These are phyloP conservation scores for Metschnikowia drakensbergensis DNA, from an alignment of 805 yeast species.

Conservation along the genomic window DNA sequence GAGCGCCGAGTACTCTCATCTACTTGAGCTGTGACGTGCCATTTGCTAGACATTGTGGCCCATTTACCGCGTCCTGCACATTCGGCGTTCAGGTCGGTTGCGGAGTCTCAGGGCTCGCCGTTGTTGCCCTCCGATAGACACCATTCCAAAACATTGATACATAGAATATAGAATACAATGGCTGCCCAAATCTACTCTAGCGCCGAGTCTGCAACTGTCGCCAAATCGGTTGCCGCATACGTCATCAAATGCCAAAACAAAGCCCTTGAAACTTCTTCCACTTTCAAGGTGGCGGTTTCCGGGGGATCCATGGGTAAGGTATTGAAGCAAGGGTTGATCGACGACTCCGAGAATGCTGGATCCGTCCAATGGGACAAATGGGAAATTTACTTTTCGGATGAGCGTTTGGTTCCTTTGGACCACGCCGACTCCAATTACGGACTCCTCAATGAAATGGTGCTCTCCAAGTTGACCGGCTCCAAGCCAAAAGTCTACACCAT, in stretches of 20 bases:
- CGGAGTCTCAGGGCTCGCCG: constrained; percentile 4
- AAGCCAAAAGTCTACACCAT: constrained; percentile 67
- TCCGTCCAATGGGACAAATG: constrained; percentile 65
- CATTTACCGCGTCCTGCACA: not conserved
- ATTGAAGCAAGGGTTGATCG: constrained; percentile 61
- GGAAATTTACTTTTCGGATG: constrained; percentile 86
- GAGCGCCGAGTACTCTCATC: constrained; percentile 85
- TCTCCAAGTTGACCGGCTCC: constrained; percentile 41
- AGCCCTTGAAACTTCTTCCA: constrained; percentile 43
- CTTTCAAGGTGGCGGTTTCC: constrained; percentile 75
- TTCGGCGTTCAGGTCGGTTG: not conserved
- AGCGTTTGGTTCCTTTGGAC: constrained; percentile 78
- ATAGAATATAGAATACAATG: constrained; percentile 2
- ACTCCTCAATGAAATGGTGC: constrained; percentile 61
- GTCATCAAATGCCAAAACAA: constrained; percentile 59
- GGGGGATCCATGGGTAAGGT: constrained; percentile 90
- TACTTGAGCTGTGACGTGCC: constrained; percentile 45
- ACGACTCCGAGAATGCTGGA: constrained; percentile 42
- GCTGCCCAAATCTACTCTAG: constrained; percentile 40
- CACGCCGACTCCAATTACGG: constrained; percentile 87
- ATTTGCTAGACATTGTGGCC: not conserved
- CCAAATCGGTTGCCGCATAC: constrained; percentile 61
- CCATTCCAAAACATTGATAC: not conserved
- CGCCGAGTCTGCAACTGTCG: constrained; percentile 54
- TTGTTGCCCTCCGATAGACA: not conserved